A percentile compares a stretch with the other conserved stretches of the same genome.
Conservation (phyloP, 225 moss, liverwort and hornwort species). For the Polytrichum commune region DNA sequence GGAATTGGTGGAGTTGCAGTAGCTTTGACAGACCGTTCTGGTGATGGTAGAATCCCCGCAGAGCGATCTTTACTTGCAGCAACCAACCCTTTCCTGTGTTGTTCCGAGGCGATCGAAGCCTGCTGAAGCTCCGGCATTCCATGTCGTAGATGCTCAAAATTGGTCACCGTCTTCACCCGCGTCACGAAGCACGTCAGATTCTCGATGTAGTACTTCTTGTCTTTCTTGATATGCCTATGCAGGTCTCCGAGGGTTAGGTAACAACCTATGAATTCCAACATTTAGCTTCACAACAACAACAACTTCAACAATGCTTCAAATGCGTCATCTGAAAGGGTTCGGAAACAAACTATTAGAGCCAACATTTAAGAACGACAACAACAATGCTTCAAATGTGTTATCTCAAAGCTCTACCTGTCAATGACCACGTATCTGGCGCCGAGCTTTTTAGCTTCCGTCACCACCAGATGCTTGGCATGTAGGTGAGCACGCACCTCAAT, state of each 20-base stretch:
- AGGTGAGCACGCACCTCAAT: slow-evolving; percentile 38
- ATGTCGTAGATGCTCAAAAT: slow-evolving; percentile 43
- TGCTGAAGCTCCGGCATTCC: slow-evolving; percentile 22
- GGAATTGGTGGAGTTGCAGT: slow-evolving; percentile 1
- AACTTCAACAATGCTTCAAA: too few relatives aligned
- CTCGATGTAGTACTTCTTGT: slow-evolving; percentile 52
- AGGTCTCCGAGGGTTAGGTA: too few relatives aligned
- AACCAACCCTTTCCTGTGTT: too few relatives aligned
- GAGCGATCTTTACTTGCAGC: slow-evolving; percentile 7
- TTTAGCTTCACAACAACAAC: too few relatives aligned
- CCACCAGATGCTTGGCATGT: slow-evolving; percentile 35
- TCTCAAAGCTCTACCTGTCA: slow-evolving; percentile 34
- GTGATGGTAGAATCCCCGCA: too few relatives aligned
- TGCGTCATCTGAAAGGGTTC: too few relatives aligned
- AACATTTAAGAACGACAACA: too few relatives aligned
- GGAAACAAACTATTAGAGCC: too few relatives aligned
- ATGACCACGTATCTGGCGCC: slow-evolving; percentile 45
- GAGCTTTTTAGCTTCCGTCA: slow-evolving; percentile 43
- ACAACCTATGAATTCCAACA: too few relatives aligned
- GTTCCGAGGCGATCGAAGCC: too few relatives aligned
- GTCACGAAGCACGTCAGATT: slow-evolving; percentile 47
- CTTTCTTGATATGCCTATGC: slow-evolving; percentile 47
- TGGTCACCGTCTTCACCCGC: slow-evolving; percentile 38
- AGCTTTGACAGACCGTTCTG: background rate
- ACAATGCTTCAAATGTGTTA: background rate